A percentile compares a stretch with the other conserved stretches of the same genome.
phyloP scores from a whole-genome alignment of 2,329 filamentous ascomycete species.

The Colletotrichum salicis region DNA sequence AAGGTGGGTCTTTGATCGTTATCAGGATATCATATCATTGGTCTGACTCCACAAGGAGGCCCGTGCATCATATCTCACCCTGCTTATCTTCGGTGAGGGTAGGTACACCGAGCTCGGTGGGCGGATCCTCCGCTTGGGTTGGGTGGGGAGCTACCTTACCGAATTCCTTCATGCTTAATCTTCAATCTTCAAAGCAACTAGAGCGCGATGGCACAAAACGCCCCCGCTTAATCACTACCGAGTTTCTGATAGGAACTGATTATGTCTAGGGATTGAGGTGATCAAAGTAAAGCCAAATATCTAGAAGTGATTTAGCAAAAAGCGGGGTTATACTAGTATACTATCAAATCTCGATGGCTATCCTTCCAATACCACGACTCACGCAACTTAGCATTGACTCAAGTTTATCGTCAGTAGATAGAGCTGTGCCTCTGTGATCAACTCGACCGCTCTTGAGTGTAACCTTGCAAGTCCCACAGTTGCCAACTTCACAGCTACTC shows the following conservation, averaged over 20 bases:
- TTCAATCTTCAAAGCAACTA: too few species aligned
- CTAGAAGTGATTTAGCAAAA: neutral
- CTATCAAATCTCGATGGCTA: constrained; percentile 58
- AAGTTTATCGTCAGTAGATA: constrained; percentile 56
- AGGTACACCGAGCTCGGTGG: neutral
- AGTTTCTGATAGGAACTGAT: too few species aligned
- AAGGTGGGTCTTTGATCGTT: neutral
- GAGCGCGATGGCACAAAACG: too few species aligned
- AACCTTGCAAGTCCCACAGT: constrained; percentile 64
- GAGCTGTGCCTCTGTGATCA: constrained; percentile 60
- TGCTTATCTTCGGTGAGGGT: neutral
- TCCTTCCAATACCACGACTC: constrained; percentile 61
- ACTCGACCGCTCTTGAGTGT: constrained; percentile 54
- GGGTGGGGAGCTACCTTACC: too few species aligned
- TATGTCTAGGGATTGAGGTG: neutral
- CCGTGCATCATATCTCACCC: neutral
- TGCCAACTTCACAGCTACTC: constrained; percentile 65
- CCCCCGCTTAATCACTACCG: neutral
- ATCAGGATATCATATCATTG: neutral
- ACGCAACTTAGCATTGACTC: constrained; percentile 62
- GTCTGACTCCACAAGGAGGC: neutral
- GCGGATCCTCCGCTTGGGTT: neutral
- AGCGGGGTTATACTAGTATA: neutral
- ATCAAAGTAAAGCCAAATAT: neutral
- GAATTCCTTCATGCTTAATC: too few species aligned